Evolutionary conservation across 2,329 filamentous ascomycete species (phyloP).

Genomic region (Fusarium sp.): DNA sequence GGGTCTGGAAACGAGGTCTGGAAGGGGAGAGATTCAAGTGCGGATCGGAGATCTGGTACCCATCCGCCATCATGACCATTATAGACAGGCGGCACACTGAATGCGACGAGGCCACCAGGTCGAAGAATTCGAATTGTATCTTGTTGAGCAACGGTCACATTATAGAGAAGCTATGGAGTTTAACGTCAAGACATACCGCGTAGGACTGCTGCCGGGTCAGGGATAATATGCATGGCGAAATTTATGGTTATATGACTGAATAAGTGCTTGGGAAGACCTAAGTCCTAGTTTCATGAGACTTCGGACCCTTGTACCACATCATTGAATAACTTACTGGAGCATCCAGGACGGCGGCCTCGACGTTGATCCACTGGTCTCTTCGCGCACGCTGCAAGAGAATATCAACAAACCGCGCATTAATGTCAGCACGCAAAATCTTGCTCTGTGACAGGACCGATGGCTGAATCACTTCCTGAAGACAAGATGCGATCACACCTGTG

Average conservation of each 20-base stretch:
- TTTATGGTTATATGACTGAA: not conserved
- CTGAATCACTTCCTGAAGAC: fast-evolving
- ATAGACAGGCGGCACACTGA: fast-evolving
- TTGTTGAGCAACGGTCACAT: not conserved
- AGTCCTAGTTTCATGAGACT: not conserved
- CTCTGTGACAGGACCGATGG: fast-evolving
- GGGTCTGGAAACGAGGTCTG: not conserved
- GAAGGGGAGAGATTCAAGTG: not conserved
- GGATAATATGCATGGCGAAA: not conserved
- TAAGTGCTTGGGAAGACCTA: not conserved
- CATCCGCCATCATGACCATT: not conserved
- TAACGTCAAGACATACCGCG: fast-evolving
- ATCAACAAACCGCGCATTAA: not conserved
- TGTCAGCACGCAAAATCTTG: fast-evolving
- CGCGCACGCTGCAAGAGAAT: not conserved
- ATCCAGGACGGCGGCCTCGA: fast-evolving
- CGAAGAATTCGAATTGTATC: fast-evolving
- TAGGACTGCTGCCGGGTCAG: not conserved
- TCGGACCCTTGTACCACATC: not conserved
- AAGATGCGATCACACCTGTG: not conserved
- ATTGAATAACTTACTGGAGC: not conserved
- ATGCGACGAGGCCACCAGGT: fast-evolving
- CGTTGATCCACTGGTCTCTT: not conserved
- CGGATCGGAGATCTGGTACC: not conserved
- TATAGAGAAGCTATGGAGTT: fast-evolving